These are phyloP conservation scores for Fusarium sp. DNA, from an alignment of 2,329 filamentous ascomycete genomes.

Conservation along the genomic window DNA sequence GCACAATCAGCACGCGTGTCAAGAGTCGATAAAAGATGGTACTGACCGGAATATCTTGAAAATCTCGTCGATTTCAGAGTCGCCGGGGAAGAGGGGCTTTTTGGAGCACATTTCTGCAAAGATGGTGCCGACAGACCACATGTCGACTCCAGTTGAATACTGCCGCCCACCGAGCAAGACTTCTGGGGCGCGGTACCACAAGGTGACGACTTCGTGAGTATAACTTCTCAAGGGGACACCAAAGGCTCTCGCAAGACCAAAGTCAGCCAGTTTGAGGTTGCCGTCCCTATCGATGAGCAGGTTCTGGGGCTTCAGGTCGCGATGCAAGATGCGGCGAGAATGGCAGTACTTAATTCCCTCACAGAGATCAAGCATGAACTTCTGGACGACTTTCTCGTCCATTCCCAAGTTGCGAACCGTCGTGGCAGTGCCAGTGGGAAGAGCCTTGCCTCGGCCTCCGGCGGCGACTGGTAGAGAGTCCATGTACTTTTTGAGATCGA, in stretches of 20 bases:
- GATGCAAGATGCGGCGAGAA: conserved; percentile 85
- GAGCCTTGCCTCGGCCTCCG: conserved; percentile 84
- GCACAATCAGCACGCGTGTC: neutral
- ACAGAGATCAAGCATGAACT: conserved; percentile 90
- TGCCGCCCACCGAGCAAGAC: conserved; percentile 90
- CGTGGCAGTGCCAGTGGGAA: conserved; percentile 77
- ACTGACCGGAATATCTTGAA: conserved; percentile 76
- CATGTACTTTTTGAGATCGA: conserved; percentile 97
- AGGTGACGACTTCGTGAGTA: conserved; percentile 92
- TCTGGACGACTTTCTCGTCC: conserved; percentile 84
- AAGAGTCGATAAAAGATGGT: neutral
- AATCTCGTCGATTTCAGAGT: conserved; percentile 70
- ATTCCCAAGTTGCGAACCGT: conserved; percentile 71
- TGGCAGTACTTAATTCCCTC: conserved; percentile 90
- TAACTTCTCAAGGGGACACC: conserved; percentile 91
- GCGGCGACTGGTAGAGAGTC: conserved; percentile 86
- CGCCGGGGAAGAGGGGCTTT: conserved; percentile 91
- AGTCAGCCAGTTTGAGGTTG: conserved; percentile 91
- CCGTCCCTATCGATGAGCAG: conserved; percentile 86
- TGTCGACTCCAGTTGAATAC: conserved; percentile 93
- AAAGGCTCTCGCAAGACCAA: conserved; percentile 88
- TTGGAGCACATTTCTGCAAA: conserved; percentile 97
- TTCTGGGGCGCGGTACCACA: conserved; percentile 93
- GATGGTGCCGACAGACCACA: conserved; percentile 96
- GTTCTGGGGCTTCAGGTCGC: conserved; percentile 92